Evolutionary conservation across 495 filamentous ascomycete species (phyloP).

Genomic region (Xylaria bambusicola): DNA sequence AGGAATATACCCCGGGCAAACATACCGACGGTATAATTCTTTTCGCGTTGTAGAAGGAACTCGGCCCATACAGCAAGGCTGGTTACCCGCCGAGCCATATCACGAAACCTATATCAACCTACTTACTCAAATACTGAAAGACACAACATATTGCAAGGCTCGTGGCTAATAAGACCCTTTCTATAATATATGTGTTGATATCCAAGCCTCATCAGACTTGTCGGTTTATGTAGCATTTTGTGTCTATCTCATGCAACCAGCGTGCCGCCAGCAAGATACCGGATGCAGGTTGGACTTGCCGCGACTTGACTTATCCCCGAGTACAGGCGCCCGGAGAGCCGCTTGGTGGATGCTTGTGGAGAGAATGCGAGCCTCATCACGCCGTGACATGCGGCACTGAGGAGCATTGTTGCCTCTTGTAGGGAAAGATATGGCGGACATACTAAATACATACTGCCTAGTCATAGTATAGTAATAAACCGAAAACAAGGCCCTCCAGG

Average conservation of each 20-base stretch:
- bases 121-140: too few relatives aligned
- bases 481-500: neutral
- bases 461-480: neutral
- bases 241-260: conserved; percentile 5
- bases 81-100: too few relatives aligned
- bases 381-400: conserved; percentile 13
- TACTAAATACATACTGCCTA: neutral
- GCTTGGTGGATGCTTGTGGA: conserved; percentile 6
- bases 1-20: too few relatives aligned
- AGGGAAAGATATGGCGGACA: neutral
- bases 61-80: too few relatives aligned
- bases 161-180: neutral
- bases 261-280: conserved; percentile 7
- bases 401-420: neutral
- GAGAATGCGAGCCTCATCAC: conserved; percentile 18
- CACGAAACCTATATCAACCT: too few relatives aligned
- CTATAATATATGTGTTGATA: neutral
- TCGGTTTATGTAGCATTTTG: neutral
- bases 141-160: neutral
- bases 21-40: too few relatives aligned
- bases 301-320: conserved; percentile 14
- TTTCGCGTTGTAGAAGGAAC: too few relatives aligned
- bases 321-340: conserved; percentile 6
- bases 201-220: neutral
- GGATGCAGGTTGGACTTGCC: conserved; percentile 15